Conservation (phyloP, 305 asterid genomes). For the Fraxinus sp. region DNA sequence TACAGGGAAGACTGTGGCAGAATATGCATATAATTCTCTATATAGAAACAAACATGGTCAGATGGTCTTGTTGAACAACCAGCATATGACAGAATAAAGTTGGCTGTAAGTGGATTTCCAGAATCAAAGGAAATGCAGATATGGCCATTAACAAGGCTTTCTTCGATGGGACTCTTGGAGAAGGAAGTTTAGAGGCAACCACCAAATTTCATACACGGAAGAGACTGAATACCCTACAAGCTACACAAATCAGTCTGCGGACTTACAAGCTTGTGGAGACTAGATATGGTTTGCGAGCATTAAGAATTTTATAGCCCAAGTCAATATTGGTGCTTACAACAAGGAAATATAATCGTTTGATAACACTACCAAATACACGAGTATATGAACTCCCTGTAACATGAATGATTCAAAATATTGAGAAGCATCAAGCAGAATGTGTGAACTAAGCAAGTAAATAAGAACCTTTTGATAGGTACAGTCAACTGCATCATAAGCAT, state of each 20-base stretch:
- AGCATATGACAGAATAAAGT: neutral
- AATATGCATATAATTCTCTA: neutral
- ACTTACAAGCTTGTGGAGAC: neutral
- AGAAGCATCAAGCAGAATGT: neutral
- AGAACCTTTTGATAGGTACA: neutral
- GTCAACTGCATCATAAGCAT: neutral
- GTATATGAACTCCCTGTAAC: neutral
- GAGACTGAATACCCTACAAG: neutral
- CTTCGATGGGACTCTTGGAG: neutral
- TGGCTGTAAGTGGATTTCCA: neutral
- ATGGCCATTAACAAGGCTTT: neutral
- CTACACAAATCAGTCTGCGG: neutral
- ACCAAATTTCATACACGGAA: neutral
- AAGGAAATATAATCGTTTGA: neutral
- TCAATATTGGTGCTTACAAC: neutral
- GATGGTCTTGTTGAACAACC: neutral
- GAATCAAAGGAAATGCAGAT: neutral
- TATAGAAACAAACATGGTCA: neutral
- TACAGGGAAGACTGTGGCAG: neutral
- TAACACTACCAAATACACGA: neutral
- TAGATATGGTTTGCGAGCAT: neutral
- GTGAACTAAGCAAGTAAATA: neutral
- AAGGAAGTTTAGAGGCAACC: neutral
- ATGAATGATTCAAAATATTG: neutral
- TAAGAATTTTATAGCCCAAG: neutral